phyloP scores from a whole-genome alignment of 768 basidiomycete genomes.

The Xerocomellus amylosporus region DNA sequence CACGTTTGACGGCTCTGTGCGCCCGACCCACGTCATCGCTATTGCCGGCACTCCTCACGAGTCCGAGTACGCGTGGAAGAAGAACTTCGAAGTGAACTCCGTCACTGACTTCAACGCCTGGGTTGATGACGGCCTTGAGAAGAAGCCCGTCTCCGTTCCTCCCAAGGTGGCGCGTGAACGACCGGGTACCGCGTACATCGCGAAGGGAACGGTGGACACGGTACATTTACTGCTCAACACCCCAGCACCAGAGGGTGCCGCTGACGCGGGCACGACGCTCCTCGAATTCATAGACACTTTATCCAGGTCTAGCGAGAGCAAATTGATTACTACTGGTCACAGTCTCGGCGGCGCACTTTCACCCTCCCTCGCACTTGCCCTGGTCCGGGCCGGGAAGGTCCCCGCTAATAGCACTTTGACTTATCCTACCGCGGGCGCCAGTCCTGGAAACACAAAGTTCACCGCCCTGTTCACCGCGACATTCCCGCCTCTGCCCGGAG shows the following conservation, averaged over 20 bases:
- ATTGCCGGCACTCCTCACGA: constrained; percentile 7
- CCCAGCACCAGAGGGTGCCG: neutral
- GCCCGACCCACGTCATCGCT: constrained; percentile 10
- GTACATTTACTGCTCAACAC: constrained; percentile 4
- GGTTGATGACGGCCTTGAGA: constrained; percentile 2
- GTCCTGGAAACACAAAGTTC: constrained; percentile 8
- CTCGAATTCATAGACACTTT: constrained; percentile 9
- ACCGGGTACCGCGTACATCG: neutral
- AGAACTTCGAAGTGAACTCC: constrained; percentile 6
- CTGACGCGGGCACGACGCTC: neutral
- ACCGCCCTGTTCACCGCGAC: neutral
- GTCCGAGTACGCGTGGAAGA: neutral
- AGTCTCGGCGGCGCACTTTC: constrained; percentile 8
- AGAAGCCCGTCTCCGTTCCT: neutral
- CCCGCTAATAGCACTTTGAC: constrained; percentile 40
- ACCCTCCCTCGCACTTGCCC: constrained; percentile 13
- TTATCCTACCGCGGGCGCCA: constrained; percentile 10
- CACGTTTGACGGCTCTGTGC: constrained; percentile 4
- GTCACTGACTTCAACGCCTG: constrained; percentile 12
- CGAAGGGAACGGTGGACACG: neutral
- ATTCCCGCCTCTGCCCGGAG: neutral
- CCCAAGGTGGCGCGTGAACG: fast-evolving
- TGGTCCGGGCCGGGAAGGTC: neutral
- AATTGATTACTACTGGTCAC: constrained; percentile 9
- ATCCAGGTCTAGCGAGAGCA: neutral